Conservation (phyloP, 2,329 filamentous ascomycete genomes). For the Fusarium concolor region DNA sequence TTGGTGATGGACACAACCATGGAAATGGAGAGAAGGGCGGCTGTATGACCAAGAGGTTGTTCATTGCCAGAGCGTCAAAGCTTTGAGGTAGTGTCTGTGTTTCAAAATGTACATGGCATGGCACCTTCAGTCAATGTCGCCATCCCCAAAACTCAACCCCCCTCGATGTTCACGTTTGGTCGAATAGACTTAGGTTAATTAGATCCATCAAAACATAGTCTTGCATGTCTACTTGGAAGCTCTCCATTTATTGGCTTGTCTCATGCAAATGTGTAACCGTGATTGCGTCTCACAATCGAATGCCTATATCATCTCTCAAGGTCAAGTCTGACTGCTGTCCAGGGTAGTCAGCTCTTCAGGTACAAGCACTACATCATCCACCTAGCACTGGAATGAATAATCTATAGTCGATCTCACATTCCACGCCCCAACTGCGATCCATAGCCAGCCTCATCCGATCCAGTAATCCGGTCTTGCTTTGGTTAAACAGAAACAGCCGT, state of each 20-base stretch:
- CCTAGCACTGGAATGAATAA: constrained; percentile 29
- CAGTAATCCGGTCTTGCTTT: not conserved
- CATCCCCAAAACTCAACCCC: not conserved
- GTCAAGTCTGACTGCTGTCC: not conserved
- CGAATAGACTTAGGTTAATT: not conserved
- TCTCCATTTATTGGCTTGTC: not conserved
- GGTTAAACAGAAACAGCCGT: not conserved
- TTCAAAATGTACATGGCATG: not conserved
- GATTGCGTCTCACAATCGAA: no score
- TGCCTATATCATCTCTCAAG: no score
- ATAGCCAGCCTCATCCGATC: constrained; percentile 5
- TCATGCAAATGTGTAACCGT: not conserved
- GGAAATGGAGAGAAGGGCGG: not conserved
- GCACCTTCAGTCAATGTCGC: no score
- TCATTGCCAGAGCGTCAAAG: constrained; percentile 64
- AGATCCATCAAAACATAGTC: not conserved
- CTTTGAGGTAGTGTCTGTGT: not conserved
- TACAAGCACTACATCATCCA: not conserved
- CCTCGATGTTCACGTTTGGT: no score
- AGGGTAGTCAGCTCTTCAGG: not conserved
- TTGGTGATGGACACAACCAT: not conserved
- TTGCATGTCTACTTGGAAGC: not conserved
- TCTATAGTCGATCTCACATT: constrained; percentile 5
- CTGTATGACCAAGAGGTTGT: constrained; percentile 39
- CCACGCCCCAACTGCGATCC: constrained; percentile 1